Conservation (phyloP, 208 protist genomes). For the Acanthamoeba healyi region DNA sequence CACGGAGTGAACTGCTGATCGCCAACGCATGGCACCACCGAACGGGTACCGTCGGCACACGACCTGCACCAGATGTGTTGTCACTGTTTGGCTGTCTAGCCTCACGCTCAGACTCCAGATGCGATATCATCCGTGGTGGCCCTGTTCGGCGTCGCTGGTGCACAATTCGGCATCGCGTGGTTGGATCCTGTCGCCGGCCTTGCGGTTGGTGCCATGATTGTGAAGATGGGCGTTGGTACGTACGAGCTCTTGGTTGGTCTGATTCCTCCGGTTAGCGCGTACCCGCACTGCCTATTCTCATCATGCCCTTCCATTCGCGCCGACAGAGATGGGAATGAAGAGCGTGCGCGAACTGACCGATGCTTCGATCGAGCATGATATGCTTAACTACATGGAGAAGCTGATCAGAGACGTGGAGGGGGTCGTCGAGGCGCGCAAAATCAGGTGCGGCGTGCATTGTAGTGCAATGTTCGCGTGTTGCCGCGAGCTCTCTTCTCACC, state of each 20-base stretch:
- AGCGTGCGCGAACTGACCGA: constrained; percentile 10
- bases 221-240: constrained; percentile 27
- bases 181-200: constrained; percentile 50
- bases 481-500: background rate
- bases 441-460: too few relatives aligned
- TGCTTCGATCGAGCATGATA: background rate
- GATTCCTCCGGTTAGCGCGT: background rate
- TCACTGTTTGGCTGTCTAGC: too few relatives aligned
- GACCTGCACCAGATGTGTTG: too few relatives aligned
- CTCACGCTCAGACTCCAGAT: background rate
- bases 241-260: too few relatives aligned
- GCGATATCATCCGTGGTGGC: constrained; percentile 64
- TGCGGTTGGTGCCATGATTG: constrained; percentile 54
- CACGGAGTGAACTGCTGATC: constrained; percentile 14
- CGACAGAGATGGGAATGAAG: background rate
- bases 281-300: background rate
- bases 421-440: background rate
- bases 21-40: constrained; percentile 74
- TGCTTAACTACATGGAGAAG: constrained; percentile 54
- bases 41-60: background rate
- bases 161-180: background rate
- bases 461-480: too few relatives aligned
- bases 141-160: constrained; percentile 27
- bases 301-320: background rate
- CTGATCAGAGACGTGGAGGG: background rate